These are phyloP conservation scores for Bolboschoenoplectus hybrid DNA, from an alignment of 202 grass and related monocot genomes.

Conservation along the genomic window DNA sequence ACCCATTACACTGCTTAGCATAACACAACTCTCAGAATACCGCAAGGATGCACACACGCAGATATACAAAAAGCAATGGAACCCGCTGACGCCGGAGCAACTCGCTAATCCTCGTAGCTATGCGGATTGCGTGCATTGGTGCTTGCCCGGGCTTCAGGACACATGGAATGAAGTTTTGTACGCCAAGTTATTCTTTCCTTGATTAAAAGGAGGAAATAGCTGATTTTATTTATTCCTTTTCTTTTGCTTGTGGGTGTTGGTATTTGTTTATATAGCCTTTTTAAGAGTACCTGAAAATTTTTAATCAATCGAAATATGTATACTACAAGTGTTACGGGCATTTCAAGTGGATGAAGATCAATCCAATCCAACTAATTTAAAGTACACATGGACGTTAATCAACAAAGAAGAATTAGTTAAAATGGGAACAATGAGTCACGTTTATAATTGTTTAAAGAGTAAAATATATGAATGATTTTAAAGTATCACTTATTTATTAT, in stretches of 20 bases:
- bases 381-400: not conserved
- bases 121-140: constrained; percentile 94
- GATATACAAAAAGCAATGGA: constrained; percentile 81
- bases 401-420: no score
- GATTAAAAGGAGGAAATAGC: constrained; percentile 35
- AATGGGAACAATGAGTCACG: no score
- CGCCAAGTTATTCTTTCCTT: constrained; percentile 82
- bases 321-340: not conserved
- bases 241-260: not conserved
- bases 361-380: not conserved
- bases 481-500: no score
- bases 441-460: no score
- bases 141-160: constrained; percentile 88
- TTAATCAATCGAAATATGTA: not conserved
- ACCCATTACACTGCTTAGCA: constrained; percentile 70
- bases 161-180: constrained; percentile 93
- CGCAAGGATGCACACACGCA: constrained; percentile 88
- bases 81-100: constrained; percentile 60
- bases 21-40: constrained; percentile 80
- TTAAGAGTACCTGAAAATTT: not conserved
- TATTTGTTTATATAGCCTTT: not conserved
- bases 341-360: not conserved
- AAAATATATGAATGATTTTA: no score
- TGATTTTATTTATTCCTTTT: not conserved
- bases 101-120: constrained; percentile 76